These are phyloP conservation scores for Allomyces arbusculus DNA, from an alignment of 192 early-diverging fungal genomes.

Conservation along the genomic window DNA sequence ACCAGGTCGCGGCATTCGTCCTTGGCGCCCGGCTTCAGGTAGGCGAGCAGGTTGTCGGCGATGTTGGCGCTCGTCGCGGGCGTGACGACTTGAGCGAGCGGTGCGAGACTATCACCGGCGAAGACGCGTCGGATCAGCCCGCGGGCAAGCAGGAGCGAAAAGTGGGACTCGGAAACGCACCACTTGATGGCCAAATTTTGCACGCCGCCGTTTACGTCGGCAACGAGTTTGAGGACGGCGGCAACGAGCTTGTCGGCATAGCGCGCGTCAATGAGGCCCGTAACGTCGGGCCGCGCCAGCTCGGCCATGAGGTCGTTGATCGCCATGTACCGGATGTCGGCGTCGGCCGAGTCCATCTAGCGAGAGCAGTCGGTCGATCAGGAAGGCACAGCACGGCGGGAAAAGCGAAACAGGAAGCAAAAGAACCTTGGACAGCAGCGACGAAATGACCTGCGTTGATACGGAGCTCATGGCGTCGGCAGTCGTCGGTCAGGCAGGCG, in stretches of 20 bases:
- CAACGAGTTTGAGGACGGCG: slow-evolving; percentile 35
- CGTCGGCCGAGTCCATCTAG: slow-evolving; percentile 18
- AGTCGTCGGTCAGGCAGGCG: too few species aligned
- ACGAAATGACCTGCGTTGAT: too few species aligned
- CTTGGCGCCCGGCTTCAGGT: not conserved
- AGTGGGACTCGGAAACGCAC: too few species aligned
- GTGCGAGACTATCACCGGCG: not conserved
- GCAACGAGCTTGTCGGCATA: slow-evolving; percentile 22
- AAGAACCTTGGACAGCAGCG: too few species aligned
- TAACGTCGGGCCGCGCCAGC: slow-evolving; percentile 35
- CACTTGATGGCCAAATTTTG: slow-evolving; percentile 56
- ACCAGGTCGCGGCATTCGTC: slow-evolving; percentile 6
- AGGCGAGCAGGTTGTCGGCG: not conserved
- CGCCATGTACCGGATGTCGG: slow-evolving; percentile 78
- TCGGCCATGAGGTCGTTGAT: slow-evolving; percentile 54
- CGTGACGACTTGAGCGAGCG: not conserved
- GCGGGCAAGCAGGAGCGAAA: not conserved
- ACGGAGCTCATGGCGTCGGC: too few species aligned
- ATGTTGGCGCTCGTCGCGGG: not conserved
- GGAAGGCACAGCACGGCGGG: too few species aligned
- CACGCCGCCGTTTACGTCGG: slow-evolving; percentile 69
- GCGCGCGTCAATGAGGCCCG: slow-evolving; percentile 25
- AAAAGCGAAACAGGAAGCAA: too few species aligned
- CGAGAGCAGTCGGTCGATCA: too few species aligned
- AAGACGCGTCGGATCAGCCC: not conserved